Evolutionary conservation across 176 grass and related monocot species (phyloP).

Genomic region (Eleusine indica): DNA sequence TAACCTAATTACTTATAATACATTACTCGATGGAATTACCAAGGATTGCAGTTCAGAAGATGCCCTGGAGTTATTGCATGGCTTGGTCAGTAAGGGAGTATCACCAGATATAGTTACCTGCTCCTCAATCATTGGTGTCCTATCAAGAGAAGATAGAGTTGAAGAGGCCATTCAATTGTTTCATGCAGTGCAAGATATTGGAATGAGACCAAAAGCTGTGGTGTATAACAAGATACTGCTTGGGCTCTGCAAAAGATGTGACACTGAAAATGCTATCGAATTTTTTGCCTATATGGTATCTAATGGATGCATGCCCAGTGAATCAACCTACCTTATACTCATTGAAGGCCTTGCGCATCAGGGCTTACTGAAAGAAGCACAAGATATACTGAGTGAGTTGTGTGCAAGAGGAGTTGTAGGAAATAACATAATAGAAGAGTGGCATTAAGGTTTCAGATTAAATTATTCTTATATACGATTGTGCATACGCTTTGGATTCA

Average conservation of each 20-base stretch:
- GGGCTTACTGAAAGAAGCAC: constrained; percentile 45
- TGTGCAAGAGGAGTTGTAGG: constrained; percentile 45
- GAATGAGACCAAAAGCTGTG: constrained; percentile 56
- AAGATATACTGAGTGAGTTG: constrained; percentile 46
- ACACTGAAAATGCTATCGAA: constrained; percentile 48
- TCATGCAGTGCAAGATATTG: constrained; percentile 53
- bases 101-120: constrained; percentile 60
- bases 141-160: constrained; percentile 59
- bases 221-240: constrained; percentile 63
- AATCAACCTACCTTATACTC: constrained; percentile 63
- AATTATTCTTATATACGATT: constrained; percentile 26
- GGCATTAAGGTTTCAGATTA: constrained; percentile 19
- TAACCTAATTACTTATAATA: constrained; percentile 65
- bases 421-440: constrained; percentile 39
- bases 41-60: constrained; percentile 61
- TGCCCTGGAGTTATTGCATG: constrained; percentile 53
- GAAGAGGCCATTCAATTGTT: constrained; percentile 58
- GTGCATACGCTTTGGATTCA: constrained; percentile 31
- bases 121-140: constrained; percentile 48
- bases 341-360: constrained; percentile 61
- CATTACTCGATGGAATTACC: constrained; percentile 58
- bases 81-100: constrained; percentile 55
- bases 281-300: constrained; percentile 57
- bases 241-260: constrained; percentile 51
- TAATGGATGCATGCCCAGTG: constrained; percentile 54